Evolutionary conservation across 2,329 filamentous ascomycete genomes (phyloP), one percentile per base, ranked within the genome.

Genomic region (Boeremia exigua): DNA sequence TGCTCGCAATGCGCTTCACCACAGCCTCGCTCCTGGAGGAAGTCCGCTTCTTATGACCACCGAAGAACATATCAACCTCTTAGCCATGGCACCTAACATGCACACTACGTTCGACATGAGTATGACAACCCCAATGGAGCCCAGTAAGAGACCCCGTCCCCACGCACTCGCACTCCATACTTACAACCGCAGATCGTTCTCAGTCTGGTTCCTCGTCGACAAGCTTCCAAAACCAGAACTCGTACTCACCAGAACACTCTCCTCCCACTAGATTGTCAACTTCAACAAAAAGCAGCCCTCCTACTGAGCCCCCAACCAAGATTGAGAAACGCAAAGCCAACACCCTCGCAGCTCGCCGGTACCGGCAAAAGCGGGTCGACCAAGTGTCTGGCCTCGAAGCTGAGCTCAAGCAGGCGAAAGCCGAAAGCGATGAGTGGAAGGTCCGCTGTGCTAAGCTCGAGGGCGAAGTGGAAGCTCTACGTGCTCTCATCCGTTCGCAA

Each of bases 281-380:
- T 28, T 66, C 48, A 7, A 54, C 65, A 23, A 70, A 70, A 58
- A 60, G 46, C 52, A 64, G 54, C 38, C 56, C 63, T 15, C 55
- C 62, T n/a, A 58, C 58, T 7, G 53, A 58, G 42, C 75, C 63
- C 15, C 48, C 60, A 58, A 66, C 68, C 27, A 67, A 67, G 30
- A 53, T 75, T 43, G 72, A 75, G 55, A 89, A 89, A 73, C 86
- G 88, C 27, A 83, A 85, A 58, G 83, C 85, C 58, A 90, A 91
- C 73, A 90, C 87, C 12, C 80, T 89, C 58, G 88, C 88, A n/a
- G 88, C 88, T 28, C 82, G 86, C 58, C 86, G 88, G 58, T 90
- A 89, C 69, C 85, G 88, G 25, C 87, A 90, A 71, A 88, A 88
- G 71, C 84, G 87, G 40, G 80, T 90, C 30, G 87, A 90, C 64